Evolutionary conservation across 163 green algal genomes (phyloP), one percentile per base, ranked within the genome.

Genomic region (Chloromonas sp.): DNA sequence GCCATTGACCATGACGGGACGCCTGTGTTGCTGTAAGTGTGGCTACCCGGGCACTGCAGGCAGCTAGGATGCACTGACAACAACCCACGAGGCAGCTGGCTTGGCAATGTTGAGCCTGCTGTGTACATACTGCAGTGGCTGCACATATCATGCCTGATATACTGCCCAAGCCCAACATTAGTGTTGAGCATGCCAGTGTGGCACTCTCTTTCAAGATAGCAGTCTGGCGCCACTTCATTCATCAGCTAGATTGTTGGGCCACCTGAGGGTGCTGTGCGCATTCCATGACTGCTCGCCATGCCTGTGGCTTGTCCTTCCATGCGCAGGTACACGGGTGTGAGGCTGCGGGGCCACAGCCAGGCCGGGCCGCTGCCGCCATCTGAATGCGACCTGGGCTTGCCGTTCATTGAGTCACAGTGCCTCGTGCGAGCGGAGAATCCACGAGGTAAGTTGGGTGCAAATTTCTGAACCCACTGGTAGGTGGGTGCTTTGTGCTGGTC

Each of bases 321-420:
- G 36, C 36, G 36, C 36, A 36, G 36, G 36, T 36, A 95, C 86
- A 94, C 91, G 0, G 92, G 92, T 5, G 92, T 93, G 8, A 85
- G 91, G n/a, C 79, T 92, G 58, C 90, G 94, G 3, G 91, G 79
- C 85, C 96, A 96, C 66, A 15, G 85, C 0, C 80, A 86, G 5
- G 84, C 85, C 0, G 89, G 88, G 0, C 88, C 91, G 3, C 89
- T 93, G 57, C 94, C 94, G 0, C 91, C 92, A 0, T 61, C 81
- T 0, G 92, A 95, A 83, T 92, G 91, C 62, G 94, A 97, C 87
- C 89, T 97, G 36, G 85, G 91, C 1, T 88, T 97, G 83, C 92
- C 94, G 0, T 97, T 95, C 88, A 92, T 97, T 13, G 94, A 97
- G 85, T 89, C 81, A 1, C 94, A 97, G 87, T 89, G 91, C 15